These are phyloP conservation scores for Ustilago tritici DNA, from an alignment of 1,284 basidiomycete species.

Conservation along the genomic window DNA sequence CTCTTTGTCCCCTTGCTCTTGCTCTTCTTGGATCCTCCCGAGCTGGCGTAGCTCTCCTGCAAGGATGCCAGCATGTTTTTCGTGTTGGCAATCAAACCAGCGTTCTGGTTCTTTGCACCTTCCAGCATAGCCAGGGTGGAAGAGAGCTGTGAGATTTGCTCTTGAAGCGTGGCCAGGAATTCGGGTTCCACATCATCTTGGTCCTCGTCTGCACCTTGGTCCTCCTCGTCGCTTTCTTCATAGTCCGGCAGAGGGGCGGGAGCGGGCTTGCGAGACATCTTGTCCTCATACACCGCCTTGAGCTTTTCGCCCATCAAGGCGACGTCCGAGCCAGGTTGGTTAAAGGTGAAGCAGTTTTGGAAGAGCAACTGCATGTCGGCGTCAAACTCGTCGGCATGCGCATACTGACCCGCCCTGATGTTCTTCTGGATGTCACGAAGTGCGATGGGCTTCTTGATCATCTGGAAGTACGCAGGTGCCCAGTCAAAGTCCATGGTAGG, in stretches of 20 bases:
- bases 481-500: slow-evolving; percentile 84
- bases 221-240: slow-evolving; percentile 71
- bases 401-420: slow-evolving; percentile 81
- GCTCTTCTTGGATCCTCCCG: slow-evolving; percentile 51
- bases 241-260: slow-evolving; percentile 63
- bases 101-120: slow-evolving; percentile 60
- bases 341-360: slow-evolving; percentile 91
- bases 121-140: slow-evolving; percentile 60
- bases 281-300: slow-evolving; percentile 87
- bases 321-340: slow-evolving; percentile 87
- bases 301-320: slow-evolving; percentile 75
- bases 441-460: slow-evolving; percentile 95
- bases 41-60: slow-evolving; percentile 54
- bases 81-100: slow-evolving; percentile 59
- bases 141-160: slow-evolving; percentile 61
- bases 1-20: slow-evolving; percentile 59
- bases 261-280: slow-evolving; percentile 82
- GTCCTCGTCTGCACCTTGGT: slow-evolving; percentile 62
- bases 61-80: slow-evolving; percentile 57
- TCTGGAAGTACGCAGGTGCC: slow-evolving; percentile 86
- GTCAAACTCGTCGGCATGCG: slow-evolving; percentile 81
- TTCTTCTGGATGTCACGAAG: slow-evolving; percentile 73
- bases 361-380: slow-evolving; percentile 95
- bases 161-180: slow-evolving; percentile 54
- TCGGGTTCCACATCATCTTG: slow-evolving; percentile 55